Percentiles rank a stretch among this genome's conserved stretches.
These are phyloP conservation scores for Linnemannia zychae DNA, from an alignment of 192 early-diverging fungal species.

Conservation along the genomic window DNA sequence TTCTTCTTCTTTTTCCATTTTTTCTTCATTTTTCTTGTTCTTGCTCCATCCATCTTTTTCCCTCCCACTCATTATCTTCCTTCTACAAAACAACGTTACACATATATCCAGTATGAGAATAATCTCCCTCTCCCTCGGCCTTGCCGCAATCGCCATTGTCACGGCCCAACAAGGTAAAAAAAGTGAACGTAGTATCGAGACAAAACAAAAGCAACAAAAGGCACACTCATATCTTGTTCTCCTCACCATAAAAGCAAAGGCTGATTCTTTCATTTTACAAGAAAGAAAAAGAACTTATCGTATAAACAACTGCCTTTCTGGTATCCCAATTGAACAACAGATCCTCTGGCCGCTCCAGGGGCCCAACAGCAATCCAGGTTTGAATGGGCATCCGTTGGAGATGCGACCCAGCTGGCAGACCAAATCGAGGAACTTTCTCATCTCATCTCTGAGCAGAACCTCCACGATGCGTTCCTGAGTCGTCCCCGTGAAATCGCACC, in stretches of 20 bases:
- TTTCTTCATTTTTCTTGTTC: not conserved
- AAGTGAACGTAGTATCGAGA: too few relatives aligned
- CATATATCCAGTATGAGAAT: slow-evolving; percentile 20
- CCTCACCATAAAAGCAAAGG: too few relatives aligned
- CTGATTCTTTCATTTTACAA: too few relatives aligned
- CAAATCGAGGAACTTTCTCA: not conserved
- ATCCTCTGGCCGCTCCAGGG: slow-evolving; percentile 11
- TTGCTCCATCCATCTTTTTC: not conserved
- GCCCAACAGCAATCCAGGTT: not conserved
- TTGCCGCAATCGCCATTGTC: slow-evolving; percentile 4
- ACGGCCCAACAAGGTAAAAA: slow-evolving; percentile 8
- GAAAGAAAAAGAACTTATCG: too few relatives aligned
- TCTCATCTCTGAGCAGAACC: slow-evolving; percentile 2
- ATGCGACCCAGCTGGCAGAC: not conserved
- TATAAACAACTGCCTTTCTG: too few relatives aligned
- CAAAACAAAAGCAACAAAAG: not conserved
- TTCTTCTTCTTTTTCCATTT: not conserved
- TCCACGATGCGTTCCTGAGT: slow-evolving; percentile 14
- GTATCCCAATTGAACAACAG: too few relatives aligned
- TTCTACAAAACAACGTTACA: not conserved
- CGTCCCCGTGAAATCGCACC: not conserved
- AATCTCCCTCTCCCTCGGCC: slow-evolving; percentile 11
- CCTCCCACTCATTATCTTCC: not conserved
- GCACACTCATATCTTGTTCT: too few relatives aligned
- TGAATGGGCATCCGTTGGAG: slow-evolving; percentile 2